phyloP scores from a whole-genome alignment of 2,329 filamentous ascomycete genomes.

The Penicillium sp. region DNA sequence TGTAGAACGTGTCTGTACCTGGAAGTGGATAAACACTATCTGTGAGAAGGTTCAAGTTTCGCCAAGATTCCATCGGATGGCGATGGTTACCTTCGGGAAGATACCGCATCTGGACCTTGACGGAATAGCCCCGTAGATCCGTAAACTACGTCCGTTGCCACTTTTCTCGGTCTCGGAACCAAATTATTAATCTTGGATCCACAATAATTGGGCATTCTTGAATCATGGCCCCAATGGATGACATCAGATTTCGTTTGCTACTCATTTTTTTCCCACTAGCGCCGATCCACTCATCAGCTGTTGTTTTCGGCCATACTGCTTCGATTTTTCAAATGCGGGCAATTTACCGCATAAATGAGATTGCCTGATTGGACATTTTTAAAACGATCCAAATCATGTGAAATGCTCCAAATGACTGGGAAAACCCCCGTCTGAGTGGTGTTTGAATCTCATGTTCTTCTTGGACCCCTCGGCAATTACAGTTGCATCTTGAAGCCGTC shows the following conservation, averaged over 20 bases:
- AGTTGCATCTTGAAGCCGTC: conserved; percentile 11
- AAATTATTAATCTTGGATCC: background rate
- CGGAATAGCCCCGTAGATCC: background rate
- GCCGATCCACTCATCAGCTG: background rate
- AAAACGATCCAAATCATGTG: background rate
- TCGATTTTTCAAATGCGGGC: background rate
- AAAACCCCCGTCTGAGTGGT: background rate
- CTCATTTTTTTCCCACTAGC: background rate
- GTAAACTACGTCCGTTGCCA: background rate
- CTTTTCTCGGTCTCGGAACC: background rate
- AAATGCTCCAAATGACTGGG: background rate
- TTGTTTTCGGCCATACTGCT: background rate
- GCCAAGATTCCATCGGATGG: background rate
- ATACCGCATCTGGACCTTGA: background rate
- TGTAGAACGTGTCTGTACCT: too few relatives aligned
- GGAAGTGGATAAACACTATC: too few relatives aligned
- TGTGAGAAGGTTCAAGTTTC: background rate
- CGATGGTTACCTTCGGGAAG: background rate
- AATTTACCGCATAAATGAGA: background rate
- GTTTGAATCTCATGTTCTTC: background rate
- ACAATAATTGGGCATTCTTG: background rate
- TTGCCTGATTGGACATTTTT: background rate
- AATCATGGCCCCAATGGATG: conserved; percentile 1
- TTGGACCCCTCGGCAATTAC: conserved; percentile 11
- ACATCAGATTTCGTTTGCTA: background rate